Evolutionary conservation across 2,329 filamentous ascomycete species (phyloP), one percentile per base, ranked within the genome.

Genomic region (Acephala macrosclerotiorum): DNA sequence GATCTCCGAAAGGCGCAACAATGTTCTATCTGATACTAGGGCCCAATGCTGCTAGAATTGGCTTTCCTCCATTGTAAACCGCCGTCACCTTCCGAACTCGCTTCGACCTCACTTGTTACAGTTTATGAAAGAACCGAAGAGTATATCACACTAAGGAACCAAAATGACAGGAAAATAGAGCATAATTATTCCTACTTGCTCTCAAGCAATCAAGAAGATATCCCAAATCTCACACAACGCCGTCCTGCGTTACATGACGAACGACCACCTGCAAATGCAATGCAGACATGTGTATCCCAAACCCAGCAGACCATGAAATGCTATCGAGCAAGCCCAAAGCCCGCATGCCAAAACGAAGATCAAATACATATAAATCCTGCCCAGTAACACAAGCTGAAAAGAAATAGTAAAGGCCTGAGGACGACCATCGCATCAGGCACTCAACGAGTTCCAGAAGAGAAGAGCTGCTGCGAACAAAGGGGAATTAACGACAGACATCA

Each of bases 241-340:
- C 67, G 49, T 53, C 58, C 53, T 61, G 18, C 55, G 53, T 58
- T 62, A 29, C 51, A 33, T 22, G n/a, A 66, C 58, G 53, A 68
- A 60, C 61, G n/a, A 58, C 68, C 68, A 63, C 68, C 68, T 65
- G 40, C 67, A 70, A 70, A 67, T 66, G 70, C 70, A 70, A 67
- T 66, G 68, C 66, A 70, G 61, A 68, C 66, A 66, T 69, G 70
- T 72, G 60, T 70, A 70, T 70, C 68, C 66, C 56, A 67, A 65
- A 63, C 60, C 64, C 67, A 61, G 60, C 65, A 70, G 66, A 67
- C 68, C 66, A 61, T 68, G 51, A 60, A 61, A 67, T 69, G 65
- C 64, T 60, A 59, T 69, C 26, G 67, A 68, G 45, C 45, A 70
- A 68, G 58, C 45, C 57, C 53, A 65, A 64, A 64, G 42, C 65